Conservation (phyloP, 345 rosid genomes). For the Luvunga scandens region DNA sequence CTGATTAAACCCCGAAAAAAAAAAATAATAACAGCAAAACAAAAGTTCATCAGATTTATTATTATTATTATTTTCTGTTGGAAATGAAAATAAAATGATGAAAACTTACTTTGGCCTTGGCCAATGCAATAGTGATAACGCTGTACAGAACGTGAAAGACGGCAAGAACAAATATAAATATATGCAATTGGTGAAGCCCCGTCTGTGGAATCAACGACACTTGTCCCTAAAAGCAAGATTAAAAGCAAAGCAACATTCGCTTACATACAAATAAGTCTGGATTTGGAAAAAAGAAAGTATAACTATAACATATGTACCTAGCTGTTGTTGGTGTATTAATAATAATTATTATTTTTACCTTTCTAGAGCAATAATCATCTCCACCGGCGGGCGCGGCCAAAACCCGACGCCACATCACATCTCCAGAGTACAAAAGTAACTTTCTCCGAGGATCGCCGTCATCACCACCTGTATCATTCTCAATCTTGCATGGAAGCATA, state of each 20-base stretch:
- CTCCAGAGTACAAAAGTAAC: slow-evolving; percentile 29
- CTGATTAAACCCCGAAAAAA: slow-evolving; percentile 20
- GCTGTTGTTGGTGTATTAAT: no score
- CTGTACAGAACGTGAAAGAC: slow-evolving; percentile 57
- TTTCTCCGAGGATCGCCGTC: slow-evolving; percentile 25
- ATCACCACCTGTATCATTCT: neutral
- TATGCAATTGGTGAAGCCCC: slow-evolving; percentile 63
- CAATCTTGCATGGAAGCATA: slow-evolving; percentile 58
- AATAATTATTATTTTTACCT: neutral
- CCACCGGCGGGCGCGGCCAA: slow-evolving; percentile 28
- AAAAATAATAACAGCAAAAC: neutral
- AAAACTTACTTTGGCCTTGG: slow-evolving; percentile 35
- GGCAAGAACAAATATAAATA: slow-evolving; percentile 60
- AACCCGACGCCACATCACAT: slow-evolving; percentile 33
- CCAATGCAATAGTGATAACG: slow-evolving; percentile 41
- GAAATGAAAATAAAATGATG: neutral
- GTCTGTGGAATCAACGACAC: slow-evolving; percentile 41
- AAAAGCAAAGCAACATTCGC: neutral
- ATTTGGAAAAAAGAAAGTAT: no score
- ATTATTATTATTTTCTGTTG: no score
- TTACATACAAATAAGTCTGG: no score
- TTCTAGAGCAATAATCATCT: slow-evolving; percentile 29
- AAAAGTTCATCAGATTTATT: neutral
- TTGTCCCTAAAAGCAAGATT: slow-evolving; percentile 26
- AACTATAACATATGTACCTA: no score